Percentiles rank a stretch among this genome's conserved stretches.
phyloP scores from a whole-genome alignment of 176 grass and related monocot species.

The Microstegium vimineum region DNA sequence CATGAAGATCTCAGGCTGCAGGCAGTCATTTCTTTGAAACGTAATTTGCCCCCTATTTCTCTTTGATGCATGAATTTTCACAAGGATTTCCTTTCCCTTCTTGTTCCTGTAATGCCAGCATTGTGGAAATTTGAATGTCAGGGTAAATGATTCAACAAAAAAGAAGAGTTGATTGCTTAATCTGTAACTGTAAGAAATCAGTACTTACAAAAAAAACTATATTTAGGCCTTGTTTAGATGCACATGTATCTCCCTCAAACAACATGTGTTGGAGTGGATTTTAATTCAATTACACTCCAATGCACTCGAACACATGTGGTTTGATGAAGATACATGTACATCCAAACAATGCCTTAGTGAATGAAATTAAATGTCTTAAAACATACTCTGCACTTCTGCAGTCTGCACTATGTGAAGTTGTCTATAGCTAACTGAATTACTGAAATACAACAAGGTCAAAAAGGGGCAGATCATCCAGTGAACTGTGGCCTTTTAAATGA shows the following conservation, averaged over 20 bases:
- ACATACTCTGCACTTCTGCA: neutral
- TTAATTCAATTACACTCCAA: too few species aligned
- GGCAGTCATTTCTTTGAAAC: conserved; percentile 91
- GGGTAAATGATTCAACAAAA: neutral
- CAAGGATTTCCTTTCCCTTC: conserved; percentile 10
- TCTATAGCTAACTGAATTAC: neutral
- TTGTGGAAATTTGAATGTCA: conserved; percentile 1
- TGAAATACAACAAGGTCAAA: neutral
- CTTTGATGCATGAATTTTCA: neutral
- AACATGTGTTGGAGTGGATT: too few species aligned
- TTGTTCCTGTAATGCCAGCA: neutral
- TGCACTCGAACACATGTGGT: too few species aligned
- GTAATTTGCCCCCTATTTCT: conserved; percentile 39
- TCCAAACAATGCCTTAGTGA: too few species aligned
- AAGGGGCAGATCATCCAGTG: neutral
- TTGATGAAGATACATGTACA: too few species aligned
- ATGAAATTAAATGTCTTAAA: conserved; percentile 6
- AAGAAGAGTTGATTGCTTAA: neutral
- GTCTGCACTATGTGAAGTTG: neutral
- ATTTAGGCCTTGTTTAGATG: too few species aligned
- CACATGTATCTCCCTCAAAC: too few species aligned
- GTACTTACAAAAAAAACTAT: neutral
- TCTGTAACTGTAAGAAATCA: conserved; percentile 8
- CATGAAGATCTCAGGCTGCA: conserved; percentile 99
- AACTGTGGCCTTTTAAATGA: neutral